Percentiles rank a stretch among this genome's conserved stretches.
These are phyloP conservation scores for Mariannaea elegans DNA, from an alignment of 2,329 filamentous ascomycete species.

Conservation along the genomic window DNA sequence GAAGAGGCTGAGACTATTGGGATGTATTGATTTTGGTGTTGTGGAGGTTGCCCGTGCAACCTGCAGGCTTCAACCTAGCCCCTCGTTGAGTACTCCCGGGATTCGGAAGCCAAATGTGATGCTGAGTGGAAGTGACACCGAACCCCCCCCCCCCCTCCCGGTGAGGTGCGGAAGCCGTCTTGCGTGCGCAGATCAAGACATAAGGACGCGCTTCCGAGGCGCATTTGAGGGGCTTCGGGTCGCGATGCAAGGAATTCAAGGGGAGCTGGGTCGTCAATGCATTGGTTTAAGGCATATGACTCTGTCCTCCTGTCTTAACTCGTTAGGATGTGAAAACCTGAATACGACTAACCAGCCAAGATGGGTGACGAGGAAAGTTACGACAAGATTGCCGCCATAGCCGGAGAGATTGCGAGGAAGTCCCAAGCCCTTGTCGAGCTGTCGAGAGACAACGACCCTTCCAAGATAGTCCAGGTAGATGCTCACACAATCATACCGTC, in stretches of 20 bases:
- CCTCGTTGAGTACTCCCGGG: neutral
- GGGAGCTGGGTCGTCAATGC: neutral
- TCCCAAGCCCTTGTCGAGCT: conserved; percentile 12
- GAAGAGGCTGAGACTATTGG: conserved; percentile 10
- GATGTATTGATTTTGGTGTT: neutral
- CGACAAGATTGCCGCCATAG: conserved; percentile 16
- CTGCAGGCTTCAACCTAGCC: neutral
- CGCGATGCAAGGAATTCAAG: conserved; percentile 7
- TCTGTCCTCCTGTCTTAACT: neutral
- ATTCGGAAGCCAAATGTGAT: conserved; percentile 18
- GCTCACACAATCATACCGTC: neutral
- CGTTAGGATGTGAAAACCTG: neutral
- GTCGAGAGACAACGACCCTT: neutral
- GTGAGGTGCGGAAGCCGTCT: conserved; percentile 13
- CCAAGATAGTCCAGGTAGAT: neutral
- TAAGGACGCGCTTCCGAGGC: neutral
- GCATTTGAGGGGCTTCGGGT: neutral
- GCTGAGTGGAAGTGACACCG: neutral
- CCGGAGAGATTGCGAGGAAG: conserved; percentile 18
- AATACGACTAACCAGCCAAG: conserved; percentile 16
- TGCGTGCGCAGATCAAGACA: conserved; percentile 4
- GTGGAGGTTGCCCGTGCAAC: neutral
- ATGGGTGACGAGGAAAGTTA: conserved; percentile 12
- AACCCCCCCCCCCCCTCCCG: neutral
- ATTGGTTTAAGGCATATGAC: conserved; percentile 9